These are phyloP conservation scores for Berkeleyomyces basicola DNA, from an alignment of 2,329 filamentous ascomycete genomes.

Conservation along the genomic window DNA sequence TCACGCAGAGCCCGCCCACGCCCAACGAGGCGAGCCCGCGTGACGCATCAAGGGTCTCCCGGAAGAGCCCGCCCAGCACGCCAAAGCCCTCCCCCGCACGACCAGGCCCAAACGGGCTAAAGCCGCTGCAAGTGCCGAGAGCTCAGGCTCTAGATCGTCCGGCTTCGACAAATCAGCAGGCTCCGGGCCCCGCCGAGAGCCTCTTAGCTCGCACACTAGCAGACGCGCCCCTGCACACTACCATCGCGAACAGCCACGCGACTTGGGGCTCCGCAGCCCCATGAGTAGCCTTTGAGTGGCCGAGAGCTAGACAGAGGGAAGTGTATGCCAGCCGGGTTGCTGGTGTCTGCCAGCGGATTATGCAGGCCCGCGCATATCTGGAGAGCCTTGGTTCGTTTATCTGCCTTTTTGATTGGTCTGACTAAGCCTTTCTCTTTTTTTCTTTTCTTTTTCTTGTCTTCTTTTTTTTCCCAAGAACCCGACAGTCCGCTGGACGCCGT, in stretches of 20 bases:
- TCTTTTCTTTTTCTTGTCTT: background rate
- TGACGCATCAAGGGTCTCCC: background rate
- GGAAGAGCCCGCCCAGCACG: background rate
- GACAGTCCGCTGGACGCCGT: background rate
- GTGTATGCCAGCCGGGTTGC: background rate
- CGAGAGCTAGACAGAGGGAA: background rate
- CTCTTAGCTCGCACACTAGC: background rate
- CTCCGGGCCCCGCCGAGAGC: background rate
- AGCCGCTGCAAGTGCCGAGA: background rate
- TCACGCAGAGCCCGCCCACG: too few species aligned
- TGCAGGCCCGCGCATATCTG: background rate
- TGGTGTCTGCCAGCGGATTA: background rate
- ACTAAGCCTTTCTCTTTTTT: background rate
- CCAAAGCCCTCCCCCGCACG: background rate
- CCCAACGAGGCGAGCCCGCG: too few species aligned
- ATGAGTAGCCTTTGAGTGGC: background rate
- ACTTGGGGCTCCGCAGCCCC: background rate
- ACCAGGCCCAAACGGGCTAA: background rate
- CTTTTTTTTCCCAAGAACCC: background rate
- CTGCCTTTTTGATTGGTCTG: background rate
- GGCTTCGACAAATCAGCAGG: background rate
- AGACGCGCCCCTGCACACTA: background rate
- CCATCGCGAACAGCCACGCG: background rate
- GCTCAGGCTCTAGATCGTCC: background rate
- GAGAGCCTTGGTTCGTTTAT: background rate